Percentiles rank a stretch among this genome's conserved stretches.
Conservation (phyloP, 768 basidiomycete genomes). For the Leccinum broughii region DNA sequence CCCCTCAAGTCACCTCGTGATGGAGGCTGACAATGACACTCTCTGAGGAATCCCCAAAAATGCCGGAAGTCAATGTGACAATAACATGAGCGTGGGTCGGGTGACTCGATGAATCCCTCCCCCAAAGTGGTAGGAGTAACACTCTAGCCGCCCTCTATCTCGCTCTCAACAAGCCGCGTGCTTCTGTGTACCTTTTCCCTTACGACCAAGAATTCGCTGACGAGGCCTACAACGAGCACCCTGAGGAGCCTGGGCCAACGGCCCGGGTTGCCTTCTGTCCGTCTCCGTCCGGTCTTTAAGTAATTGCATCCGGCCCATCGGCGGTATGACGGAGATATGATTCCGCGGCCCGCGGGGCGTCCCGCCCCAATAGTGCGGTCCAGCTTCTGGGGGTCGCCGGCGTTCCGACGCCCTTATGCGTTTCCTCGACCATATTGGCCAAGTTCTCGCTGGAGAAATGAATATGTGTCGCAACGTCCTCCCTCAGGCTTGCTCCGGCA, state of each 20-base stretch:
- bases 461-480: no score
- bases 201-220: background rate
- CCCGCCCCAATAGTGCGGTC: background rate
- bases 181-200: background rate
- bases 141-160: no score
- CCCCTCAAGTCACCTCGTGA: background rate
- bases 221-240: background rate
- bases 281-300: background rate
- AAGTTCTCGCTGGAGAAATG: background rate
- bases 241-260: background rate
- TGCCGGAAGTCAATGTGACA: no score
- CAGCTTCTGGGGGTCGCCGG: background rate
- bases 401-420: background rate
- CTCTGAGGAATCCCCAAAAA: background rate
- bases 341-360: no score
- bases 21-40: background rate
- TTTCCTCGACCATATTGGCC: background rate
- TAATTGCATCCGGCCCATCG: background rate
- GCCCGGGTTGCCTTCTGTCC: background rate
- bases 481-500: no score
- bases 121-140: background rate
- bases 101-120: background rate
- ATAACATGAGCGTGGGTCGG: no score
- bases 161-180: no score
- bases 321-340: background rate